Evolutionary conservation across 306 rosid species (phyloP).

Genomic region (Fragaria nilgerrensis): DNA sequence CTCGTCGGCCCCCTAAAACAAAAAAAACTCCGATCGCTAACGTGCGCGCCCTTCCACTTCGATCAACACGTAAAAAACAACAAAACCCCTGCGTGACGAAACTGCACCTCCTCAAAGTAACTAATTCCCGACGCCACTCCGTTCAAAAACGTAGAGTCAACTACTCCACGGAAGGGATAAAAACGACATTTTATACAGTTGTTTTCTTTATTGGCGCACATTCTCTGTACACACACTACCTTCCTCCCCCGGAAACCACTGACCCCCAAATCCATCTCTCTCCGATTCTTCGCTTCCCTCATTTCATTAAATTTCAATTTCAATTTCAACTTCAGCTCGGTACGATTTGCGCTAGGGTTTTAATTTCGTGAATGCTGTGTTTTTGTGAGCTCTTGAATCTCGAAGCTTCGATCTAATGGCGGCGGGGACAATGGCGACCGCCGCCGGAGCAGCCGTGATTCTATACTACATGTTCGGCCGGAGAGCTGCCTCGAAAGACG

Average conservation of each 20-base stretch:
- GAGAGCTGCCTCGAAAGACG: conserved; percentile 38
- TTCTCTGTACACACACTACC: background rate
- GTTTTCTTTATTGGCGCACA: conserved; percentile 1
- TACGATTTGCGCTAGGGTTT: background rate
- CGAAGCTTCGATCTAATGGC: conserved; percentile 54
- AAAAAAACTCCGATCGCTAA: conserved; percentile 13
- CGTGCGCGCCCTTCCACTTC: conserved; percentile 31
- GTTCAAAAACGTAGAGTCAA: background rate
- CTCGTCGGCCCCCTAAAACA: background rate
- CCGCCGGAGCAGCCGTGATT: conserved; percentile 86
- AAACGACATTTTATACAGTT: background rate
- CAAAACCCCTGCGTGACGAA: background rate
- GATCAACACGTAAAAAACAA: background rate
- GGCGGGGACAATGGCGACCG: conserved; percentile 91
- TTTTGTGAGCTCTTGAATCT: conserved; percentile 17
- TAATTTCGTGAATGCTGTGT: background rate
- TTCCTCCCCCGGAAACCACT: background rate
- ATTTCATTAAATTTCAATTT: background rate
- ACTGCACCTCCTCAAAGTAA: background rate
- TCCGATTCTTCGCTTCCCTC: background rate
- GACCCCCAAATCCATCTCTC: background rate
- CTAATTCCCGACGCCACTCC: background rate
- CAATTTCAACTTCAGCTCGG: background rate
- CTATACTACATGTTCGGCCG: conserved; percentile 59
- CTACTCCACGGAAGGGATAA: background rate